Percentiles rank a stretch among this genome's conserved stretches.
These are phyloP conservation scores for Sarcodon aspratus DNA, from an alignment of 768 basidiomycete species.

Conservation along the genomic window DNA sequence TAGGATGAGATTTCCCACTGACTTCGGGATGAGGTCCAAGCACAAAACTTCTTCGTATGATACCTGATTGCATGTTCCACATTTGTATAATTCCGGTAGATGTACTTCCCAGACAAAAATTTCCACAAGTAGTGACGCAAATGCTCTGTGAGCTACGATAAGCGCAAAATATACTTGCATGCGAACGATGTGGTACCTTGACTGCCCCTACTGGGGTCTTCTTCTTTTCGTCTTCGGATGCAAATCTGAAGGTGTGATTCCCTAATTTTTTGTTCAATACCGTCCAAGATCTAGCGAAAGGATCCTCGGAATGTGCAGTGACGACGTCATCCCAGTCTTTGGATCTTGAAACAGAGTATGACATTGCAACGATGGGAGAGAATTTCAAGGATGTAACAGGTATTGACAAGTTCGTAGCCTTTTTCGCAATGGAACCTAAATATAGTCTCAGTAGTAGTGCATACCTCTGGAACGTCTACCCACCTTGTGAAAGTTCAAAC, in stretches of 20 bases:
- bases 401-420: slow-evolving; percentile 67
- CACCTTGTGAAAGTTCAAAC: slow-evolving; percentile 91
- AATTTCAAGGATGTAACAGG: slow-evolving; percentile 78
- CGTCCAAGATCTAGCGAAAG: slow-evolving; percentile 79
- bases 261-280: slow-evolving; percentile 76
- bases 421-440: slow-evolving; percentile 78
- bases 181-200: slow-evolving; percentile 38
- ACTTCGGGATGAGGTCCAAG: slow-evolving; percentile 53
- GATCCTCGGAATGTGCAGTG: slow-evolving; percentile 80
- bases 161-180: neutral
- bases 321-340: slow-evolving; percentile 98
- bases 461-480: slow-evolving; percentile 1
- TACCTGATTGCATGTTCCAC: slow-evolving; percentile 98
- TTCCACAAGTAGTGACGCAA: slow-evolving; percentile 89
- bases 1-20: slow-evolving; percentile 25
- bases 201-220: slow-evolving; percentile 43
- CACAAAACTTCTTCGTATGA: slow-evolving; percentile 67
- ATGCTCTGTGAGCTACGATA: slow-evolving; percentile 40
- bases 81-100: slow-evolving; percentile 72
- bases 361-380: slow-evolving; percentile 64
- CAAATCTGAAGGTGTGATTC: slow-evolving; percentile 56
- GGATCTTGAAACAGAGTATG: slow-evolving; percentile 67
- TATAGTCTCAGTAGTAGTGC: neutral
- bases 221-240: slow-evolving; percentile 35
- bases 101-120: slow-evolving; percentile 82